Conservation (phyloP, 2,329 filamentous ascomycete genomes). For the Hymenoscyphus scutula region DNA sequence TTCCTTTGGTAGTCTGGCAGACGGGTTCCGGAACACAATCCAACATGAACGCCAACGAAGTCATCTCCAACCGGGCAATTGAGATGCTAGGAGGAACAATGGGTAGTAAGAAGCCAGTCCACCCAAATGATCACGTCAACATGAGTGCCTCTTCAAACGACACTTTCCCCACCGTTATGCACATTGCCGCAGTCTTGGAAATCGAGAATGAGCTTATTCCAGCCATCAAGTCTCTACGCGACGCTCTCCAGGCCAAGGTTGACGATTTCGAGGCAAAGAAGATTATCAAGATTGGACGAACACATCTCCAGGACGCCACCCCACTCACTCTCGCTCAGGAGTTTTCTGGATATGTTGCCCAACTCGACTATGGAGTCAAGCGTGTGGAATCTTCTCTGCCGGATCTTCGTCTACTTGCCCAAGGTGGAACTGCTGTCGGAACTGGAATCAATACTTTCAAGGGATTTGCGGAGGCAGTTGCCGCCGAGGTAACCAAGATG, state of each 20-base stretch:
- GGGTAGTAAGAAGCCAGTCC: slow-evolving; percentile 97
- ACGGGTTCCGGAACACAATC: slow-evolving; percentile 98
- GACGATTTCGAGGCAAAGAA: slow-evolving; percentile 79
- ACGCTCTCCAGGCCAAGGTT: slow-evolving; percentile 83
- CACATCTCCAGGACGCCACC: slow-evolving; percentile 95
- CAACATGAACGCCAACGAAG: slow-evolving; percentile 99
- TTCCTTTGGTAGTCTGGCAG: slow-evolving; percentile 98
- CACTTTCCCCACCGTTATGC: slow-evolving; percentile 99
- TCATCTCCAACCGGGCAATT: slow-evolving; percentile 98
- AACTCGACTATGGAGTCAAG: slow-evolving; percentile 87
- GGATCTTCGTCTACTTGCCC: slow-evolving; percentile 81
- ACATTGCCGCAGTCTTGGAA: slow-evolving; percentile 95
- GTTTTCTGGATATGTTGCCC: slow-evolving; percentile 95
- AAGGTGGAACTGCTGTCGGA: slow-evolving; percentile 94
- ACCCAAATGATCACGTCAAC: slow-evolving; percentile 99
- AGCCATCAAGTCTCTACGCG: slow-evolving; percentile 74
- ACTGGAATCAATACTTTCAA: slow-evolving; percentile 97
- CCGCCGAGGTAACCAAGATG: slow-evolving; percentile 85
- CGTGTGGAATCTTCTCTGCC: slow-evolving; percentile 81
- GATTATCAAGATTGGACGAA: slow-evolving; percentile 99
- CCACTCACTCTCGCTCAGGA: slow-evolving; percentile 94
- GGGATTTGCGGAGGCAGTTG: slow-evolving; percentile 92
- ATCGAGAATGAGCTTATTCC: slow-evolving; percentile 84
- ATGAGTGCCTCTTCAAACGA: slow-evolving; percentile 99
- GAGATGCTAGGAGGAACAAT: slow-evolving; percentile 92